Percentiles rank a stretch among this genome's conserved stretches.
phyloP scores from a whole-genome alignment of 192 early-diverging fungal genomes.

The Entomortierella beljakovae region DNA sequence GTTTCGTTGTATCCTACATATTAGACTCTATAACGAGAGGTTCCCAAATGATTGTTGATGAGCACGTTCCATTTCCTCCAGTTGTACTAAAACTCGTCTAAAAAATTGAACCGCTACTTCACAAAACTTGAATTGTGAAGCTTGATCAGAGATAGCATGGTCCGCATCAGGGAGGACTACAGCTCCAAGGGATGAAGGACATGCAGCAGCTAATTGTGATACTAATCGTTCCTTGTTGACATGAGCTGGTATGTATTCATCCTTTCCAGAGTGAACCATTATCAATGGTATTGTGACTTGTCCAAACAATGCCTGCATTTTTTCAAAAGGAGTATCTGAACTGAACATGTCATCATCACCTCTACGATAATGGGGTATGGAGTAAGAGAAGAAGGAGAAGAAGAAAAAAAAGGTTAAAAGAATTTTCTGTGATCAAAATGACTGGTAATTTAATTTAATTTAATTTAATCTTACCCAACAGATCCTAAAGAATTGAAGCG shows the following conservation, averaged over 20 bases:
- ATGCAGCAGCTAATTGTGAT: conserved; percentile 11
- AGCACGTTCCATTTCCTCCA: conserved; percentile 7
- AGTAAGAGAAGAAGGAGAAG: background rate
- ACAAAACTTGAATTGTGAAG: conserved; percentile 40
- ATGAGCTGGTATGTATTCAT: conserved; percentile 46
- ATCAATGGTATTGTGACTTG: conserved; percentile 29
- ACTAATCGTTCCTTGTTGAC: conserved; percentile 31
- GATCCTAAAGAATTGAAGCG: conserved; percentile 53
- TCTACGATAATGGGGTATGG: conserved; percentile 3
- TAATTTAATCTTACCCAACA: conserved; percentile 32
- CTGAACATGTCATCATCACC: conserved; percentile 57
- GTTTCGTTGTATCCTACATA: background rate
- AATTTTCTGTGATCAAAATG: too few relatives aligned
- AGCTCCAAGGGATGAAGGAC: conserved; percentile 12
- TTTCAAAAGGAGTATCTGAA: conserved; percentile 41
- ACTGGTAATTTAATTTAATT: too few relatives aligned
- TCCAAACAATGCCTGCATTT: conserved; percentile 26
- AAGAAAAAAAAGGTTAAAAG: background rate
- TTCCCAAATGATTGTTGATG: conserved; percentile 14
- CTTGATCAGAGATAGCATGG: conserved; percentile 42
- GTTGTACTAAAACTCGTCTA: background rate
- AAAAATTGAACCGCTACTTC: conserved; percentile 38
- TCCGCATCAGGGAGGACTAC: conserved; percentile 41
- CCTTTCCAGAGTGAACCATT: conserved; percentile 41
- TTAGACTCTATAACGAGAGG: conserved; percentile 8